Evolutionary conservation across 2,329 filamentous ascomycete genomes (phyloP).

Genomic region (Lachnellula arida): DNA sequence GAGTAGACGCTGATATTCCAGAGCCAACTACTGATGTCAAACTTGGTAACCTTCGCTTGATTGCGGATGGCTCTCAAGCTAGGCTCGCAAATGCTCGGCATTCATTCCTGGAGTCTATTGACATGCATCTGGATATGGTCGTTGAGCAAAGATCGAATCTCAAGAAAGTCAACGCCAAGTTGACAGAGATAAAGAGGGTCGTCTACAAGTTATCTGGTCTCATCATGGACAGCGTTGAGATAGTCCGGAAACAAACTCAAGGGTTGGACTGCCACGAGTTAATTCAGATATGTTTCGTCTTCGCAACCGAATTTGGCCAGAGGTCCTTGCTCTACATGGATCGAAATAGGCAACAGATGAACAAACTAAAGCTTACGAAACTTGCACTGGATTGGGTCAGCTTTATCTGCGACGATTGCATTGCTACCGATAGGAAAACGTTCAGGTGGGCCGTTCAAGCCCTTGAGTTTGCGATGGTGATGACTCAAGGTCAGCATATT

Average conservation of each 20-base stretch:
- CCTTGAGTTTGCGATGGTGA: constrained; percentile 93
- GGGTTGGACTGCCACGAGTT: constrained; percentile 89
- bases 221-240: constrained; percentile 98
- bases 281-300: constrained; percentile 96
- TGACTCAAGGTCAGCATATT: constrained; percentile 91
- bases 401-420: constrained; percentile 96
- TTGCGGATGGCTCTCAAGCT: constrained; percentile 80
- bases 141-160: constrained; percentile 92
- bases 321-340: constrained; percentile 94
- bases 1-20: constrained; percentile 65
- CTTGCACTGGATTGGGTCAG: constrained; percentile 94
- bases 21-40: constrained; percentile 82
- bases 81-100: constrained; percentile 74
- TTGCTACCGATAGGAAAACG: constrained; percentile 88
- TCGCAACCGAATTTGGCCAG: constrained; percentile 98
- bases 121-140: constrained; percentile 80
- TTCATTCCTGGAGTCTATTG: constrained; percentile 71
- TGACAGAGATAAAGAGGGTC: constrained; percentile 92
- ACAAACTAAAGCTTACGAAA: constrained; percentile 91
- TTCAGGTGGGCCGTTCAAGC: constrained; percentile 97
- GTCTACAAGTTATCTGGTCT: constrained; percentile 95
- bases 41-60: constrained; percentile 76
- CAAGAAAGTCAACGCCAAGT: constrained; percentile 81
- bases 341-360: constrained; percentile 91
- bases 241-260: constrained; percentile 78